Conservation (phyloP, 164 flowering plant genomes). For the Saururus chinensis region DNA sequence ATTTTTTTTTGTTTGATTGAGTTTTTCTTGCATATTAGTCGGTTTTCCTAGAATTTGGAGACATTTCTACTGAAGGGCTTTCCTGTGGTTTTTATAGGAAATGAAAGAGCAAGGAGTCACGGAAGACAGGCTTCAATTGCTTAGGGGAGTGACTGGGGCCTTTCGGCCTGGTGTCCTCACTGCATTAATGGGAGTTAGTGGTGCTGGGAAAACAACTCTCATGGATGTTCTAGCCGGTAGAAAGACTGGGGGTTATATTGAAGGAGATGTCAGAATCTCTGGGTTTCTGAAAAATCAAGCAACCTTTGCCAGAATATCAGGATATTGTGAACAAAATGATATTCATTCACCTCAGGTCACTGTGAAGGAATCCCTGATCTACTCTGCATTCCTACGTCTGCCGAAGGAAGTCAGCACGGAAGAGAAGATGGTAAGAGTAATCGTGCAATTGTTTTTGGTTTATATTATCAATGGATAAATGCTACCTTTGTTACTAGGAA, state of each 20-base stretch:
- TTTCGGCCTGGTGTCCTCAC: constrained; percentile 35
- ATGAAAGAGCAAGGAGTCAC: constrained; percentile 31
- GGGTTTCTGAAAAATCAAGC: constrained; percentile 87
- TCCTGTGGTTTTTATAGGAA: constrained; percentile 12
- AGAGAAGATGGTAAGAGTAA: constrained; percentile 57
- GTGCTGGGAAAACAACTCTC: constrained; percentile 71
- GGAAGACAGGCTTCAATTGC: constrained; percentile 29
- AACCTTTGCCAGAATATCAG: constrained; percentile 92
- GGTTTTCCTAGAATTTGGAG: neutral
- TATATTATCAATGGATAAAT: too few relatives aligned
- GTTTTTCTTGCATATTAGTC: neutral
- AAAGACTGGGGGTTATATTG: constrained; percentile 46
- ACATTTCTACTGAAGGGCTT: neutral
- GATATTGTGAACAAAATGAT: constrained; percentile 33
- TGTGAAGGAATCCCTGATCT: constrained; percentile 67
- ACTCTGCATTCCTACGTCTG: constrained; percentile 89
- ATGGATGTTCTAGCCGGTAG: constrained; percentile 82
- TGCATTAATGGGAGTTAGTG: constrained; percentile 65
- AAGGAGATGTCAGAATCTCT: constrained; percentile 88
- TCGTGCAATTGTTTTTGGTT: neutral
- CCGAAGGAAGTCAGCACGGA: constrained; percentile 61
- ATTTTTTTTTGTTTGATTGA: constrained; percentile 10
- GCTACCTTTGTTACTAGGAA: neutral
- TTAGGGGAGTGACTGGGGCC: constrained; percentile 27
- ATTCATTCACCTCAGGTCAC: constrained; percentile 36